Evolutionary conservation across 2,329 filamentous ascomycete species (phyloP), one percentile per base, ranked within the genome.

Genomic region (Metarhizium robertsii): DNA sequence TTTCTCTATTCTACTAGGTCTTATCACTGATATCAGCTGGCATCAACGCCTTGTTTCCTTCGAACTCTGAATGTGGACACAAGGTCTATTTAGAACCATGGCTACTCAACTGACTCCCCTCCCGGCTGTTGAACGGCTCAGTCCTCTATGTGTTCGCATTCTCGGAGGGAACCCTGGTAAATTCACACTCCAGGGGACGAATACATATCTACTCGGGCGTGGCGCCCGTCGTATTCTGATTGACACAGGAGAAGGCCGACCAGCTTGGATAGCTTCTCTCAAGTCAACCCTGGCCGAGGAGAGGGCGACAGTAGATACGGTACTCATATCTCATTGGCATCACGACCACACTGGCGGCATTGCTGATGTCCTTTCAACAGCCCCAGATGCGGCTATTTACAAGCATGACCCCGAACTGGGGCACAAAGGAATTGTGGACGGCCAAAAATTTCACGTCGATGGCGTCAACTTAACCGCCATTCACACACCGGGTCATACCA

Each of bases 301-400:
- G 67, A 79, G 84, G 29, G 86, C 87, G 20, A 80, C 76, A 0
- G 75, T 97, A 29, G 76, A 82, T n/a, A 74, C 78, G 18, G 84
- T 85, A 0, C 76, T 99, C 25, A 76, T 99, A 51, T 95, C 92
- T 0, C 94, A 99, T 69, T 95, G 92, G 90, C 94, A 99, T 67
- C 80, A 75, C 46, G 94, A 99, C 66, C 94, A 99, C 66, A 79
- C 85, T 6, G 82, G 85, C 29, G 94, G 94, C 7, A 80, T 96
- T 29, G 67, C 73, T 2, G 84, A 95, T 63, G 75, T 96, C 1
- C 73, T 85, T 18, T 69, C 73, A 14, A 66, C 86, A 29, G 88
- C 78, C n/a, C 86, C 88, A 0, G 66, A 77, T 18, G 83, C 80
- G 6, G 74, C 74, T 25, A 70, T 94, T 43, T 83, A 85, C 71